Base-by-base conservation (phyloP, 108 stramenopile species). In the Craspedostauros australis region DNA sequence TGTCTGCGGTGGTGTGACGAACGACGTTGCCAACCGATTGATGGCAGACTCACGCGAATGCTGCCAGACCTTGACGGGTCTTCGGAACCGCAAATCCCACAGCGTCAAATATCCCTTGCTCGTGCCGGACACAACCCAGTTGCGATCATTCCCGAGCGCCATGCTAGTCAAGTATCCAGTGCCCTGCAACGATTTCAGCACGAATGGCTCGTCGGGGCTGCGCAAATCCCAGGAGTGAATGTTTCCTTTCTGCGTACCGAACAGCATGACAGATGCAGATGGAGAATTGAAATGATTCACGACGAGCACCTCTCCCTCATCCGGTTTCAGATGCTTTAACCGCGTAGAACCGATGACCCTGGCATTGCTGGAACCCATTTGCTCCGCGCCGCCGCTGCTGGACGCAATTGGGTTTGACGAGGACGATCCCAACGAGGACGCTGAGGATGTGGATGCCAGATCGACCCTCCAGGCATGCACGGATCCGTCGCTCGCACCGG, bases 211-310 rank as follows among this genome's bases (percentile, higher is more conserved):
- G 26, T 57, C 49, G 7, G 71, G 69, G 53, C 62, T 69, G 27
- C 94, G 50, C 27, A 93, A 51, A 52, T 93, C 90, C 77, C 82
- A 80, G 1, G 89, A 80, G 65, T 91, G 94, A 39, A 93, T 66
- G 18, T 22, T 37, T 32, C 88, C 93, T 50, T 57, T 64, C 54
- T 89, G 84, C 2, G 94, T 93, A 4, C 84, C 92, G 60, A 71
- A 95, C 20, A 78, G 64, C 37, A 95, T 36, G 29, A 93, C 62
- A 5, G 91, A 95, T 19, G 85, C 83, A 15, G 77, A 77, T 33
- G 73, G 69, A 3, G 88, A 79, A 72, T 86, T 95, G 62, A 93
- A 97, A 70, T 97, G 96, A 28, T 83, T 80, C 8, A 97, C 79
- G 38, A 86, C 72, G 31, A 93, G 62, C 18, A 93, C 67, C 50